Evolutionary conservation across 2,329 filamentous ascomycete genomes (phyloP).

Genomic region (Clarireedia hainanense): DNA sequence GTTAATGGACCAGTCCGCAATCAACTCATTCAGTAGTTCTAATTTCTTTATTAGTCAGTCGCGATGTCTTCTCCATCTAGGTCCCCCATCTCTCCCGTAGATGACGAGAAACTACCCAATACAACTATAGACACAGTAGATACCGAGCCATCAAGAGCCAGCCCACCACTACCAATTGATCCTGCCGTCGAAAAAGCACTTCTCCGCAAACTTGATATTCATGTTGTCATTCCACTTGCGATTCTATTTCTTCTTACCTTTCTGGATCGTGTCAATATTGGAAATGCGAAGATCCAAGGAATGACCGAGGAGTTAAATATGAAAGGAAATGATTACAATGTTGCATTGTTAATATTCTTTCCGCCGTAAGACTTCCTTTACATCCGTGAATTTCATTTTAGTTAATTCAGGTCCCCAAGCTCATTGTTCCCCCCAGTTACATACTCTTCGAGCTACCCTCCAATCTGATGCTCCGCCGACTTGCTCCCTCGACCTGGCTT

Average conservation of each 20-base stretch:
- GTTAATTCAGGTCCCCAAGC: background rate
- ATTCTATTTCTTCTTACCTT: conserved; percentile 67
- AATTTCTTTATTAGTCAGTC: too few relatives aligned
- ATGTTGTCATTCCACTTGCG: conserved; percentile 35
- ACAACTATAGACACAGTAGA: background rate
- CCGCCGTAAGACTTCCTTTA: conserved; percentile 10
- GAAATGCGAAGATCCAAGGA: conserved; percentile 61
- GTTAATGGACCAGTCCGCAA: too few relatives aligned
- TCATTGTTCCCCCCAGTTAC: conserved; percentile 8
- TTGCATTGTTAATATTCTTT: conserved; percentile 38
- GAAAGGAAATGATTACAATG: conserved; percentile 39
- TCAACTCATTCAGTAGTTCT: too few relatives aligned
- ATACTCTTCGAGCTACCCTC: conserved; percentile 33
- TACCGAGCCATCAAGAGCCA: background rate
- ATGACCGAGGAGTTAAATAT: conserved; percentile 56
- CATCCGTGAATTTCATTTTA: background rate
- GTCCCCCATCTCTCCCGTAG: background rate
- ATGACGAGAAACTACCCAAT: background rate
- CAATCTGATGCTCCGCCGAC: conserved; percentile 25
- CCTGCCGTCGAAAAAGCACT: conserved; percentile 11
- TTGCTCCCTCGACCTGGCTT: conserved; percentile 33
- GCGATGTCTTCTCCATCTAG: background rate
- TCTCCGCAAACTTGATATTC: conserved; percentile 18
- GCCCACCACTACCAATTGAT: background rate
- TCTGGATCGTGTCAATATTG: conserved; percentile 69